These are phyloP conservation scores for Lindgomyces ingoldianus DNA, from an alignment of 495 filamentous ascomycete species.

Conservation along the genomic window DNA sequence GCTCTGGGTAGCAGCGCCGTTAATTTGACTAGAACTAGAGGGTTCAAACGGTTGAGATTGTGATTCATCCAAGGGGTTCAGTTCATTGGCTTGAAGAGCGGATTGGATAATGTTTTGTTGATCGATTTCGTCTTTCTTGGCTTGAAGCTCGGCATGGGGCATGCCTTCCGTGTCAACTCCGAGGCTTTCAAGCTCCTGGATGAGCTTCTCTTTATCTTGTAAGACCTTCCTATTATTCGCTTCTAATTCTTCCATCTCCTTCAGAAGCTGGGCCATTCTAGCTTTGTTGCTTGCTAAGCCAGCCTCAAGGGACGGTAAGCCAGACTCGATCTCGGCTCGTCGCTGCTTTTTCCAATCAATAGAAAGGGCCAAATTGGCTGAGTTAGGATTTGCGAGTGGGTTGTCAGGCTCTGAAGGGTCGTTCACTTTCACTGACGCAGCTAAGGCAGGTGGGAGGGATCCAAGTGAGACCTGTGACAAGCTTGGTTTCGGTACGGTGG, in stretches of 20 bases:
- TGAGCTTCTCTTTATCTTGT: conserved; percentile 43
- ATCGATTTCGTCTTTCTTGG: conserved; percentile 39
- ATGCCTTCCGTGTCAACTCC: conserved; percentile 52
- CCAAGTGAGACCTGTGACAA: background rate
- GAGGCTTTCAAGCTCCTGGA: conserved; percentile 52
- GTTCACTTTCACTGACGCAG: background rate
- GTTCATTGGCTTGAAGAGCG: background rate
- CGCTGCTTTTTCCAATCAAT: conserved; percentile 31
- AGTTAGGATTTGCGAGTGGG: background rate
- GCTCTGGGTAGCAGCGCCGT: no score
- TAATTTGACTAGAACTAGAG: no score
- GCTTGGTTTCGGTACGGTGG: no score
- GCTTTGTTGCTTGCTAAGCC: conserved; percentile 29
- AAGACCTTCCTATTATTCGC: conserved; percentile 56
- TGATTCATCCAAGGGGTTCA: background rate
- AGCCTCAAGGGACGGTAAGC: conserved; percentile 26
- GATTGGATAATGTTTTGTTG: conserved; percentile 9
- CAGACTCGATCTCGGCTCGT: conserved; percentile 31
- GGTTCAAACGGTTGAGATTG: background rate
- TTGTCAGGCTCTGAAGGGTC: background rate
- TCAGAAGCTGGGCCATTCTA: conserved; percentile 55
- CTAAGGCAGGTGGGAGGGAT: background rate
- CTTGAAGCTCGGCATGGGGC: conserved; percentile 48
- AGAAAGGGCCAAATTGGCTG: background rate
- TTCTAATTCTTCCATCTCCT: conserved; percentile 61